Evolutionary conservation across 1,139 yeast species (phyloP), one percentile per base, ranked within the genome.

Genomic region (Pichia sp.): DNA sequence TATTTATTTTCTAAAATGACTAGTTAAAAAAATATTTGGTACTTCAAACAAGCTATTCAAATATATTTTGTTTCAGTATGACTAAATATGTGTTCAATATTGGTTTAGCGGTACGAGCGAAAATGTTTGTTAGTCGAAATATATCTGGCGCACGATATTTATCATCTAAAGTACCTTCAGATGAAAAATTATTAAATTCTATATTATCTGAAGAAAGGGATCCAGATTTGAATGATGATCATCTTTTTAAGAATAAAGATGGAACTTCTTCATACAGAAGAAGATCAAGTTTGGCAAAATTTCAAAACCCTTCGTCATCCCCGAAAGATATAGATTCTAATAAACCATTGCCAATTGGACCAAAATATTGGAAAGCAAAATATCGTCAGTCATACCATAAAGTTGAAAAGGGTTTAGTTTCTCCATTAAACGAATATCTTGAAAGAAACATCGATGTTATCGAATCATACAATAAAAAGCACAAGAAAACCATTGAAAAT

Each of bases 391-490:
- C 60, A 6, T 55, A 60, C 6, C 50, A 52, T 22, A 58, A 56
- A 30, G 57, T 61, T 16, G 57, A 60, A 42, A 47, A 51, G 11
- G 53, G 56, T 16, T 46, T 65, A 27, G 54, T 55, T 5, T 28
- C 52, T 9, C 53, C 60, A 3, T 52, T 66, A 27, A 60, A 60
- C n/a, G 52, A 45, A 6, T 60, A 61, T 34, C 50, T 66, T 18
- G 38, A 49, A 16, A 49, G 53, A 41, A 61, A 60, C 36, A 51
- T 64, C 48, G 56, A 49, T 16, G 56, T 57, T 19, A 60, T 65
- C 27, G 56, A 58, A 30, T 61, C 62, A 31, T 64, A 62, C 41
- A 64, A 66, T 47, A 48, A 54, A 28, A 52, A 52, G 5, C 53
- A 53, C 28, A 58, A 56, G 19, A 47, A 42, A 22, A 46, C 52